Evolutionary conservation across 345 rosid species (phyloP).

Genomic region (Salix suchowensis): DNA sequence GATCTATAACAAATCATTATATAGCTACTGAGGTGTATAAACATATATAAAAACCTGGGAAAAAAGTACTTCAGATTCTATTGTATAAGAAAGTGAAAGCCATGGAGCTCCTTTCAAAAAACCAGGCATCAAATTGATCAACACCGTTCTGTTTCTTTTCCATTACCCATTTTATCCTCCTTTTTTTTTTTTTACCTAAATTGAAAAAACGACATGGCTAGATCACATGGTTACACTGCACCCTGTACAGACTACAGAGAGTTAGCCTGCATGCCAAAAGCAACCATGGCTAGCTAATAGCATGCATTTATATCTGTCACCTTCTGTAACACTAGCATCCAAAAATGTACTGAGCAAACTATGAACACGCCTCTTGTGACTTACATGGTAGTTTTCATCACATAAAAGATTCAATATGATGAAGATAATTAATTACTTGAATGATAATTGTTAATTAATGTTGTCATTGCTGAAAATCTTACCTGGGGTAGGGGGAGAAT

Average conservation of each 20-base stretch:
- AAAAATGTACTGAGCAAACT: not conserved
- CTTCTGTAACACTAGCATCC: slow-evolving; percentile 13
- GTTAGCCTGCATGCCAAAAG: slow-evolving; percentile 20
- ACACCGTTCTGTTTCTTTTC: not conserved
- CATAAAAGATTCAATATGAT: not conserved
- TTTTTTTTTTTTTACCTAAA: not conserved
- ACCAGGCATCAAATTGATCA: not conserved
- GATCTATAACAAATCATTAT: too few species aligned
- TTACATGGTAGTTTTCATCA: not conserved
- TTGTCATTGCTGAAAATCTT: not conserved
- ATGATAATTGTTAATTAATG: too few species aligned
- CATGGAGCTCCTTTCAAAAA: not conserved
- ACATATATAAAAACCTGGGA: too few species aligned
- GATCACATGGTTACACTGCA: slow-evolving; percentile 31
- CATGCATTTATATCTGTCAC: slow-evolving; percentile 24
- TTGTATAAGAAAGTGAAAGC: too few species aligned
- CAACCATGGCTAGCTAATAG: not conserved
- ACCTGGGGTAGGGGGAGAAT: slow-evolving; percentile 93
- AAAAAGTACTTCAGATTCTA: too few species aligned
- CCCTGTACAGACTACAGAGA: too few species aligned
- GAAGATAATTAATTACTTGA: too few species aligned
- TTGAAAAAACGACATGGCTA: slow-evolving; percentile 17
- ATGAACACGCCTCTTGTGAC: not conserved
- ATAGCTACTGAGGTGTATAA: too few species aligned
- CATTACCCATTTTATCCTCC: not conserved